A percentile compares a stretch with the other conserved stretches of the same genome.
These are phyloP conservation scores for Pyrenochaeta sp. DNA, from an alignment of 2,329 filamentous ascomycete species.

Conservation along the genomic window DNA sequence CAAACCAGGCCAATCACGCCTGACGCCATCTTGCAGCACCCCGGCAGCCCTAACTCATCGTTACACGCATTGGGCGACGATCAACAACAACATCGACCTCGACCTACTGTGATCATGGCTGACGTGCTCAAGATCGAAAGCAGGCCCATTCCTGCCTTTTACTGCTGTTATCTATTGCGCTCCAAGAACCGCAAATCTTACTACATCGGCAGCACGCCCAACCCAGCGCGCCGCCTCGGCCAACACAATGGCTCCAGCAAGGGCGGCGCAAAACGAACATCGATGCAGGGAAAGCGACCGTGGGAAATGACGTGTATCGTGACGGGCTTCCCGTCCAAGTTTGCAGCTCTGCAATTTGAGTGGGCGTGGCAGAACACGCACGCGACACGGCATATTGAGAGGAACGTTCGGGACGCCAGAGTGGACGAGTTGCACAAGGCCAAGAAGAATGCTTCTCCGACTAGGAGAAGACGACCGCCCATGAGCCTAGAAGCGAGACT, in stretches of 20 bases:
- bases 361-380: slow-evolving; percentile 94
- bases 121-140: slow-evolving; percentile 29
- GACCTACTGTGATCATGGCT: slow-evolving; percentile 11
- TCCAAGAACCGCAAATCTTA: slow-evolving; percentile 77
- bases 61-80: slow-evolving; percentile 23
- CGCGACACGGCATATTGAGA: slow-evolving; percentile 77
- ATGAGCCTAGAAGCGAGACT: slow-evolving; percentile 73
- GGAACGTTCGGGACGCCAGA: slow-evolving; percentile 47
- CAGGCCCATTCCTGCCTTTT: slow-evolving; percentile 78
- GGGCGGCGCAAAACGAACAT: slow-evolving; percentile 83
- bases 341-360: slow-evolving; percentile 94
- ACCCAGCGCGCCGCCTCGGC: slow-evolving; percentile 81
- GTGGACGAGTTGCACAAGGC: slow-evolving; percentile 37
- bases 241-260: slow-evolving; percentile 89
- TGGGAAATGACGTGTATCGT: slow-evolving; percentile 85
- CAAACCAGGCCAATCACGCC: slow-evolving; percentile 23
- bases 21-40: slow-evolving; percentile 12
- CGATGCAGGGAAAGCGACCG: slow-evolving; percentile 72
- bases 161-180: slow-evolving; percentile 90
- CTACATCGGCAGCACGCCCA: slow-evolving; percentile 92
- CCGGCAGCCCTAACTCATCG: slow-evolving; percentile 24
- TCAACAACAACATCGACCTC: slow-evolving; percentile 25
- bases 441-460: slow-evolving; percentile 42
- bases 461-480: slow-evolving; percentile 58
- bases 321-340: slow-evolving; percentile 85